Conservation (phyloP, 768 basidiomycete species). For the Termitomyces sp. region DNA sequence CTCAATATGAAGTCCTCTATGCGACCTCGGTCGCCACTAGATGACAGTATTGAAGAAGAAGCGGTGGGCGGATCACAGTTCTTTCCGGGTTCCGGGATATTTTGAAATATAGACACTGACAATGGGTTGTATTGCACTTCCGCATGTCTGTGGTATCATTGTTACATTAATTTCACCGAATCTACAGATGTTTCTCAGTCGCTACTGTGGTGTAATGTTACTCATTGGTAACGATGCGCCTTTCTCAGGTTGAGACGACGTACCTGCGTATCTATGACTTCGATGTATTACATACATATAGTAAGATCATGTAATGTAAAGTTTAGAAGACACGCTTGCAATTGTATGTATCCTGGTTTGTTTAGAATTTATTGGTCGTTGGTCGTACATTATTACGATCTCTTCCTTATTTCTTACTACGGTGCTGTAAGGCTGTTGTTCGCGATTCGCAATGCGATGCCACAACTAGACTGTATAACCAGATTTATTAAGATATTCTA, state of each 20-base stretch:
- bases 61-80: slow-evolving; percentile 26
- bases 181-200: neutral
- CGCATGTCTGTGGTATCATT: neutral
- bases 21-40: slow-evolving; percentile 13
- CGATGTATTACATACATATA: neutral
- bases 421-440: no score
- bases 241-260: neutral
- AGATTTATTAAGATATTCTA: no score
- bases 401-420: no score
- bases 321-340: neutral
- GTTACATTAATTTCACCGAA: neutral
- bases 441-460: no score
- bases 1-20: slow-evolving; percentile 35
- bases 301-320: neutral
- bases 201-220: neutral
- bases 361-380: neutral
- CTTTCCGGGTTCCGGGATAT: slow-evolving; percentile 34
- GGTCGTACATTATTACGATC: no score
- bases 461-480: no score
- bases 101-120: slow-evolving; percentile 9
- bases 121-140: neutral
- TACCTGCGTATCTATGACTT: neutral
- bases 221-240: neutral
- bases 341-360: neutral
- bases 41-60: slow-evolving; percentile 18